These are phyloP conservation scores for Phytophthora pinifolia DNA, from an alignment of 352 stramenopile species.

Conservation along the genomic window DNA sequence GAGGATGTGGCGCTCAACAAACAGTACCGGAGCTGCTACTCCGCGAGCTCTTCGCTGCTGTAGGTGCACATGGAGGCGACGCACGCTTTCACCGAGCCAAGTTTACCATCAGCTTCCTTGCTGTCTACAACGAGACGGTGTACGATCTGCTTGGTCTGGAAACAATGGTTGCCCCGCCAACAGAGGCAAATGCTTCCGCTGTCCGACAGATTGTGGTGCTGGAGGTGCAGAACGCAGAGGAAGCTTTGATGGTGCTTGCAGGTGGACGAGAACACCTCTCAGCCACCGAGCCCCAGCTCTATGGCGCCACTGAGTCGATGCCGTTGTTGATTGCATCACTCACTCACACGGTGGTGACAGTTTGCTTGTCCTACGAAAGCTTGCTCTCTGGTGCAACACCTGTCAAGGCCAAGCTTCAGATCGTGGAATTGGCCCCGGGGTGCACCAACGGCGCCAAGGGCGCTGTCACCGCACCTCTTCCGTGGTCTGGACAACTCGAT, in stretches of 20 bases:
- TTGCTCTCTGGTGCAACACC: conserved; percentile 34
- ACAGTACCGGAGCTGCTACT: conserved; percentile 48
- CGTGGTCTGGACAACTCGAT: conserved; percentile 29
- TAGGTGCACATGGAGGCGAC: conserved; percentile 31
- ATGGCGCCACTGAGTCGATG: conserved; percentile 20
- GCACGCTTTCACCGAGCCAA: conserved; percentile 48
- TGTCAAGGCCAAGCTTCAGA: conserved; percentile 70
- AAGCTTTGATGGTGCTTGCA: conserved; percentile 59
- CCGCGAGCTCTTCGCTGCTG: conserved; percentile 46
- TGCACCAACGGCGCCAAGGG: conserved; percentile 4
- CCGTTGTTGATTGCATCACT: conserved; percentile 24
- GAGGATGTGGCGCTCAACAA: conserved; percentile 10
- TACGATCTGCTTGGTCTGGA: conserved; percentile 90
- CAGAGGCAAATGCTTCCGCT: conserved; percentile 4
- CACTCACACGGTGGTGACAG: conserved; percentile 66
- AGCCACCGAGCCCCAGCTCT: conserved; percentile 15
- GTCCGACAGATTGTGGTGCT: conserved; percentile 53
- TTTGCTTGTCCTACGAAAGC: conserved; percentile 60
- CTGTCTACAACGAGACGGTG: conserved; percentile 95
- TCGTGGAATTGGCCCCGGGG: conserved; percentile 59
- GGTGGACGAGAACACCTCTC: conserved; percentile 53
- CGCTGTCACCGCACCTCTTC: conserved; percentile 12
- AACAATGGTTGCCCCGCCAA: conserved; percentile 4
- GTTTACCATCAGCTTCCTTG: conserved; percentile 81
- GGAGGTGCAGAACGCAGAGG: conserved; percentile 62